These are phyloP conservation scores for Angomonas ambiguus DNA, from an alignment of 208 protist species.

Conservation along the genomic window DNA sequence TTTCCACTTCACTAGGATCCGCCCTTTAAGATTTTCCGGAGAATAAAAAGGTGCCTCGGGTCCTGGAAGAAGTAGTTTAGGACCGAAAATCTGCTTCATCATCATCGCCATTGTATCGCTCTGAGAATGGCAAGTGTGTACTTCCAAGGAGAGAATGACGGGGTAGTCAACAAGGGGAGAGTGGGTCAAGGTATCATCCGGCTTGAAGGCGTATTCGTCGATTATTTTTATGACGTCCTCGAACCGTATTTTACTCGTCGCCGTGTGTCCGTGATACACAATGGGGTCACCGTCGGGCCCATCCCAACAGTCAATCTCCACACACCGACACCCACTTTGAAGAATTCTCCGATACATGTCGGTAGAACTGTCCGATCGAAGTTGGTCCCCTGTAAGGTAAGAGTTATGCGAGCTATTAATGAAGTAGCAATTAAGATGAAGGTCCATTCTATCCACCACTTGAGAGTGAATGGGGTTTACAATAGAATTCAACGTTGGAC, in stretches of 20 bases:
- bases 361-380: constrained; percentile 35
- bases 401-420: constrained; percentile 92
- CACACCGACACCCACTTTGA: constrained; percentile 42
- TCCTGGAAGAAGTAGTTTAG: constrained; percentile 17
- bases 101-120: constrained; percentile 34
- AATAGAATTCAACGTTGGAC: constrained; percentile 16
- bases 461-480: constrained; percentile 9
- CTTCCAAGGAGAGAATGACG: constrained; percentile 61
- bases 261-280: constrained; percentile 63
- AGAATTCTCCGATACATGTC: constrained; percentile 50
- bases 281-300: constrained; percentile 51
- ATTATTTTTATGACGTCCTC: constrained; percentile 45
- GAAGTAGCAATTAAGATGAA: constrained; percentile 60
- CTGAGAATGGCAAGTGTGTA: constrained; percentile 46
- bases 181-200: neutral
- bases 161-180: constrained; percentile 20
- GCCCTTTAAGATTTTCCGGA: constrained; percentile 32
- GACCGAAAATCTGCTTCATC: constrained; percentile 31
- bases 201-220: constrained; percentile 40
- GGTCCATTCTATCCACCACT: constrained; percentile 42
- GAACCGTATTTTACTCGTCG: constrained; percentile 60
- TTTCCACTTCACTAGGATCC: constrained; percentile 54
- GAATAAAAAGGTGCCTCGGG: constrained; percentile 34
- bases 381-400: constrained; percentile 89
- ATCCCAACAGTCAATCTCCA: constrained; percentile 70